Evolutionary conservation across 129 eudicot species (phyloP).

Genomic region (Artemisia argyi): DNA sequence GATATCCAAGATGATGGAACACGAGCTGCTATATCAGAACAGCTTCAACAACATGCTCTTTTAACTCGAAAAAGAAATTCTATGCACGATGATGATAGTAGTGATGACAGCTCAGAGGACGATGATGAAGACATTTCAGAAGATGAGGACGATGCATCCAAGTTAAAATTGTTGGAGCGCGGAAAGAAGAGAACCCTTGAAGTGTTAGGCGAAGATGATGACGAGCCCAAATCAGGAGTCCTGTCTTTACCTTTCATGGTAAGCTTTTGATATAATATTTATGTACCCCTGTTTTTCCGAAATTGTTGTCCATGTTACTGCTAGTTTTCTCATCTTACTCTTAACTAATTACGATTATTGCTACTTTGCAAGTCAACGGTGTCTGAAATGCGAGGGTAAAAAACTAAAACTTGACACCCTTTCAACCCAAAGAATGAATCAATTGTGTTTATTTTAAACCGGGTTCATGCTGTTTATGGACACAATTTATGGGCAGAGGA

Average conservation of each 20-base stretch:
- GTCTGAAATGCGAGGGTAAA: no score
- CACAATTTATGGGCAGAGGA: no score
- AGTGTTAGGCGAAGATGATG: slow-evolving; percentile 68
- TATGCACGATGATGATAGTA: slow-evolving; percentile 52
- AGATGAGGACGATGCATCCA: slow-evolving; percentile 51
- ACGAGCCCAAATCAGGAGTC: slow-evolving; percentile 76
- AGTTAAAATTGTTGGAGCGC: slow-evolving; percentile 56
- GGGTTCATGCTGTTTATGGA: no score
- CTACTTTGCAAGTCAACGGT: no score
- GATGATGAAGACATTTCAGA: slow-evolving; percentile 57
- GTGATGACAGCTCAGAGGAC: slow-evolving; percentile 65
- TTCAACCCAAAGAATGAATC: no score
- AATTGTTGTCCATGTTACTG: no score
- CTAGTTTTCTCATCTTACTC: no score
- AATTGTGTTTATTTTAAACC: no score
- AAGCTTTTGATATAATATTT: slow-evolving; percentile 10
- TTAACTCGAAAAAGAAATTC: slow-evolving; percentile 83
- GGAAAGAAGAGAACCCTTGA: slow-evolving; percentile 74
- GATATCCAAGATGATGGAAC: slow-evolving; percentile 88
- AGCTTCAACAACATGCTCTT: slow-evolving; percentile 73
- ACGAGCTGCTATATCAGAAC: slow-evolving; percentile 86
- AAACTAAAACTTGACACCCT: no score
- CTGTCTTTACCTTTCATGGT: slow-evolving; percentile 97
- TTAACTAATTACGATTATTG: no score
- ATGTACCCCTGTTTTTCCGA: no score